Conservation (phyloP, 148 eudicot genomes). For the Tetragonia tetragonoides region DNA sequence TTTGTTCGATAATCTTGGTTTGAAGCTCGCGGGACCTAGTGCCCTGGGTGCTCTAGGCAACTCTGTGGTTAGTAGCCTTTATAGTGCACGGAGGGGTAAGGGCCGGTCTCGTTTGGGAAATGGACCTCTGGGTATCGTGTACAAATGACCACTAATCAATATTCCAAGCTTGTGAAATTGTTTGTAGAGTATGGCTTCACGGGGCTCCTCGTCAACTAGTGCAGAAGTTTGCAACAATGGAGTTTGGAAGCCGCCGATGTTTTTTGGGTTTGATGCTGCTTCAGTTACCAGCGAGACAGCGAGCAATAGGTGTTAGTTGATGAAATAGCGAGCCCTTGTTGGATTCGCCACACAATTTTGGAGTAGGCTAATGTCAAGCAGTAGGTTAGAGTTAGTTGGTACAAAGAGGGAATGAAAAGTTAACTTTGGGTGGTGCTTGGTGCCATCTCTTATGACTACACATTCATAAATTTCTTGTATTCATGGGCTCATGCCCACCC, state of each 20-base stretch:
- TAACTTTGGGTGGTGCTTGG: constrained; percentile 12
- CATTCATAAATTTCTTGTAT: constrained; percentile 25
- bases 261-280: constrained; percentile 22
- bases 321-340: background rate
- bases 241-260: constrained; percentile 13
- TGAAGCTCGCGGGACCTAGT: constrained; percentile 69
- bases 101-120: constrained; percentile 39
- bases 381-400: constrained; percentile 25
- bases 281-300: background rate
- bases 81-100: constrained; percentile 55
- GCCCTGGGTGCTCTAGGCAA: constrained; percentile 45
- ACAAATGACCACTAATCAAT: background rate
- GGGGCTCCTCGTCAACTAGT: too few species aligned
- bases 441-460: constrained; percentile 7
- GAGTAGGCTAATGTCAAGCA: constrained; percentile 5
- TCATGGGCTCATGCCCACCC: constrained; percentile 9
- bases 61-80: constrained; percentile 46
- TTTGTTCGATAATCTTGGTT: constrained; percentile 49
- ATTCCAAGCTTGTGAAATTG: background rate
- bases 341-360: background rate
- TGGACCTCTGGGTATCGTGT: constrained; percentile 15
- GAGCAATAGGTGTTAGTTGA: background rate
- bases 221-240: background rate
- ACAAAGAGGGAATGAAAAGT: constrained; percentile 10
- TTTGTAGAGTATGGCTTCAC: background rate